These are phyloP conservation scores for Bertia moriformis DNA, from an alignment of 2,329 filamentous ascomycete species.

Conservation along the genomic window DNA sequence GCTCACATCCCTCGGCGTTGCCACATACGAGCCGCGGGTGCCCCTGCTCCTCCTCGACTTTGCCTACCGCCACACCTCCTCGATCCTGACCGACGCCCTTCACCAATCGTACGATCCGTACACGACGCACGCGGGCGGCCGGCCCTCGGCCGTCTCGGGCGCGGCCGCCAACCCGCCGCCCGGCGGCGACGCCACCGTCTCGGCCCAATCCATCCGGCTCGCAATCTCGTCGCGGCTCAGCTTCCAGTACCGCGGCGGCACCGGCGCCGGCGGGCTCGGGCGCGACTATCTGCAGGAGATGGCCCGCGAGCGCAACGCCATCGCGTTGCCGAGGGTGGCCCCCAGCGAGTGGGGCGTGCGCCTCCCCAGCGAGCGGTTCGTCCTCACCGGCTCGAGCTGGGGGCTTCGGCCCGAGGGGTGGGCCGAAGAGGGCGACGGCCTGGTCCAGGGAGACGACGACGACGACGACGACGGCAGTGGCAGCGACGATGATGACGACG, in stretches of 20 bases:
- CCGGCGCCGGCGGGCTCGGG: constrained; percentile 23
- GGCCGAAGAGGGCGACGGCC: constrained; percentile 26
- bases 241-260: constrained; percentile 51
- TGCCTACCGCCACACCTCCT: constrained; percentile 67
- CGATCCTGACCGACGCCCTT: constrained; percentile 56
- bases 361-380: constrained; percentile 53
- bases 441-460: no score
- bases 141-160: constrained; percentile 31
- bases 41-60: constrained; percentile 75
- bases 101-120: constrained; percentile 59
- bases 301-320: constrained; percentile 56
- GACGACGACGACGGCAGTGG: constrained; percentile 25
- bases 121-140: constrained; percentile 36
- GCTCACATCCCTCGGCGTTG: constrained; percentile 64
- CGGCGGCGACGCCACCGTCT: constrained; percentile 39
- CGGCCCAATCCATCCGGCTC: constrained; percentile 54
- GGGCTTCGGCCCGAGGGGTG: constrained; percentile 45
- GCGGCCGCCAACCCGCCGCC: constrained; percentile 30
- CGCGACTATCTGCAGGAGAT: constrained; percentile 58
- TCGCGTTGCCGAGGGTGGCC: constrained; percentile 46
- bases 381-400: constrained; percentile 52
- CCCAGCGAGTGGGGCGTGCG: constrained; percentile 55
- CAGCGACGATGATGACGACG: constrained; percentile 15
- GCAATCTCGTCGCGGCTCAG: constrained; percentile 55
- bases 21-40: constrained; percentile 68